Evolutionary conservation across 345 rosid species (phyloP).

Genomic region (Lepidium africanum): DNA sequence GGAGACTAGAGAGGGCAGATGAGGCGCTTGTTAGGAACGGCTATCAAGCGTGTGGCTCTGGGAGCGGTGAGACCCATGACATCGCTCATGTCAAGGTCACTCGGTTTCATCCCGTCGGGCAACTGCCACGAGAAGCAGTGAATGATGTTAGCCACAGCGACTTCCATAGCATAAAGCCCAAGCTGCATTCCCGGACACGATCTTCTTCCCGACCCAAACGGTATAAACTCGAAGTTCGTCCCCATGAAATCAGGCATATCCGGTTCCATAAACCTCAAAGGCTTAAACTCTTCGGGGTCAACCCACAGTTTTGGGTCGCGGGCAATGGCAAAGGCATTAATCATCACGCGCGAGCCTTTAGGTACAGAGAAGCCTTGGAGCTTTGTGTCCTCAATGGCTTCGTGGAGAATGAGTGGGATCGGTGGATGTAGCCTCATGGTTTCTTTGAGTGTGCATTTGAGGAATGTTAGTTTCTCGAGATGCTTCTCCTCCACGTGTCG

Average conservation of each 20-base stretch:
- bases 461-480: slow-evolving; percentile 51
- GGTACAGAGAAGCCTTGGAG: slow-evolving; percentile 65
- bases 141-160: slow-evolving; percentile 62
- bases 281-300: slow-evolving; percentile 61
- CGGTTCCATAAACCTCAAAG: slow-evolving; percentile 59
- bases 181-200: slow-evolving; percentile 96
- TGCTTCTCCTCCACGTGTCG: slow-evolving; percentile 68
- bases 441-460: slow-evolving; percentile 66
- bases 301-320: slow-evolving; percentile 71
- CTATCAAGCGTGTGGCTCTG: slow-evolving; percentile 55
- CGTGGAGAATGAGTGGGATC: slow-evolving; percentile 89
- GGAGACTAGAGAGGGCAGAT: slow-evolving; percentile 25
- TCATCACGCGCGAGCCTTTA: slow-evolving; percentile 56
- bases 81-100: slow-evolving; percentile 78
- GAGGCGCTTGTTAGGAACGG: slow-evolving; percentile 53
- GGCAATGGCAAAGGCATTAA: slow-evolving; percentile 74
- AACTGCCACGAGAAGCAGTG: slow-evolving; percentile 80
- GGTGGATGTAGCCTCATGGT: slow-evolving; percentile 90
- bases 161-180: slow-evolving; percentile 68
- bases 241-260: slow-evolving; percentile 76
- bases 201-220: slow-evolving; percentile 88
- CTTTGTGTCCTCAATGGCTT: slow-evolving; percentile 56
- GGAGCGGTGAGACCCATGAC: slow-evolving; percentile 88
- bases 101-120: slow-evolving; percentile 83
- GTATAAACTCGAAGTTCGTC: slow-evolving; percentile 69